Evolutionary conservation across 306 rosid genomes (phyloP), one percentile per base, ranked within the genome.

Genomic region (Fragaria iinumae): DNA sequence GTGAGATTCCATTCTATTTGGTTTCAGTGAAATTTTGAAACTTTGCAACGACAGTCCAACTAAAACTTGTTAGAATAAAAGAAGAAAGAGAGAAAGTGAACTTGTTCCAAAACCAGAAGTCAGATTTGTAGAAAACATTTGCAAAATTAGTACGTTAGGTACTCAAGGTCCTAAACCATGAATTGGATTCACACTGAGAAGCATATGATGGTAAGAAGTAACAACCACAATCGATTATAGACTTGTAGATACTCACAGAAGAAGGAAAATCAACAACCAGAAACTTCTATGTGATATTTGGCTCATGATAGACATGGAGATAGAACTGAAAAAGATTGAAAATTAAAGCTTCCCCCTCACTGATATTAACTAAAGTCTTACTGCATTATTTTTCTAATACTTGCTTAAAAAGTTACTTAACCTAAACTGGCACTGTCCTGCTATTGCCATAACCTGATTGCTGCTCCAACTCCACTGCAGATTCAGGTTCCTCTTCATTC

Each of bases 391-490:
- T 63, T 45, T 50, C 21, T 56, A 68, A 32, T 13, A 64, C 44
- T 74, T 67, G 62, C 83, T 67, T 45, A 48, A 21, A 59, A 13
- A 56, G 16, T 56, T 9, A 64, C 69, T 10, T 25, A 75, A 47
- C 73, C 88, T 86, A 86, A 76, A 70, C 77, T 45, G 91, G 83
- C 72, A 85, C 89, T 20, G 86, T 88, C 72, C 77, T 83, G 55
- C 14, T 80, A 49, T n/a, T 77, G 69, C 20, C 77, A 52, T 55
- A 17, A 83, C 74, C 64, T 21, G 62, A 57, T 57, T 77, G 29
- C 10, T 67, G 77, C 20, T 80, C 89, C 72, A 67, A 57, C 34
- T 74, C 88, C 63, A 14, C 78, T 21, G 7, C 50, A 14, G 69
- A 20, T 75, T 53, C 82, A 62, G 12, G 56, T 77, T 85, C 92